Percentiles rank a stretch among this genome's conserved stretches.
These are phyloP conservation scores for Ophidiomyces ophidiicola DNA, from an alignment of 2,329 filamentous ascomycete genomes.

Conservation along the genomic window DNA sequence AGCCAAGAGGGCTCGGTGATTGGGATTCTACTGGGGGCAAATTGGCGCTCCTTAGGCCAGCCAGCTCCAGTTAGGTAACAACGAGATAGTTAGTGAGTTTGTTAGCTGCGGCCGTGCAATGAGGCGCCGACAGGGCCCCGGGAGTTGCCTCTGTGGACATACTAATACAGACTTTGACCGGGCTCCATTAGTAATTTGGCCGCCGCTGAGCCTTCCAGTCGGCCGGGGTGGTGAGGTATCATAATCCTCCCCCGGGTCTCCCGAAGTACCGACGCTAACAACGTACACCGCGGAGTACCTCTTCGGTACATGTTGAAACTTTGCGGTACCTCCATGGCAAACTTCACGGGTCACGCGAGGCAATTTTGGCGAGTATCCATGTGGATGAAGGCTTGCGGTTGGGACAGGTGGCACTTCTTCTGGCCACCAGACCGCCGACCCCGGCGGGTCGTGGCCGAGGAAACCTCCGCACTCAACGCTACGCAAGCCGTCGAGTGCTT, in stretches of 20 bases:
- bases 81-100: no score
- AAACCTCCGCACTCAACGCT: no score
- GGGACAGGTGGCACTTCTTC: neutral
- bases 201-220: neutral
- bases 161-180: neutral
- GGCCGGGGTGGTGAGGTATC: neutral
- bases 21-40: conserved; percentile 5
- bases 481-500: no score
- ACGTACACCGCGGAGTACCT: neutral
- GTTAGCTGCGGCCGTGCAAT: no score
- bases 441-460: no score
- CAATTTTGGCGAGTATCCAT: neutral
- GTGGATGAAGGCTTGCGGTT: neutral
- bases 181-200: neutral
- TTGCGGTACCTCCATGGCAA: neutral
- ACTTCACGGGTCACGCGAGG: no score
- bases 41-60: conserved; percentile 1
- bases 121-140: no score
- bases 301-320: neutral
- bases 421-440: neutral
- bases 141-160: no score
- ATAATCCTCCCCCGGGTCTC: neutral
- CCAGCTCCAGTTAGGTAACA: no score
- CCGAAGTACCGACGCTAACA: neutral
- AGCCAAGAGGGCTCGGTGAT: neutral